Percentiles rank a stretch among this genome's conserved stretches.
Conservation (phyloP, 2,329 filamentous ascomycete species). For the Epichloe amarillans region DNA sequence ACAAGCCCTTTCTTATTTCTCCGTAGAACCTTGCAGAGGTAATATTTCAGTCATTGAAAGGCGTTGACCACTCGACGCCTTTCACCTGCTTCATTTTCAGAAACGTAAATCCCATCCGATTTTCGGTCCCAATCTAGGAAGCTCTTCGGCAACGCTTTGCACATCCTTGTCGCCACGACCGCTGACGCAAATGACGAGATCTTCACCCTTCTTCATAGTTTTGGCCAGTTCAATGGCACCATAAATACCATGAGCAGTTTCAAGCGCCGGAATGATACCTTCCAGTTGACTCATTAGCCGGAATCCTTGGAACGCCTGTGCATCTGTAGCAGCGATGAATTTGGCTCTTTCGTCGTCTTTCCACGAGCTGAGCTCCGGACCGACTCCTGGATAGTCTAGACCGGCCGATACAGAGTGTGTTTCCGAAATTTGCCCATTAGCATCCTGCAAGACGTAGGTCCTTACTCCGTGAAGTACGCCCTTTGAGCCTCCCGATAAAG, state of each 20-base stretch:
- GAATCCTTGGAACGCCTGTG: slow-evolving; percentile 81
- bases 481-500: slow-evolving; percentile 72
- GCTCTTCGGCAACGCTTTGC: slow-evolving; percentile 89
- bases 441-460: slow-evolving; percentile 88
- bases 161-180: slow-evolving; percentile 97
- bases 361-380: slow-evolving; percentile 83
- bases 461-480: slow-evolving; percentile 92
- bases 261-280: slow-evolving; percentile 92
- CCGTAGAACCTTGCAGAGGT: slow-evolving; percentile 1
- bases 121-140: slow-evolving; percentile 75
- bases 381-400: slow-evolving; percentile 93
- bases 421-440: slow-evolving; percentile 83
- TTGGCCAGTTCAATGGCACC: slow-evolving; percentile 84
- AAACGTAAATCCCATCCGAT: slow-evolving; percentile 66
- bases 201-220: slow-evolving; percentile 76
- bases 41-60: neutral
- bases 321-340: slow-evolving; percentile 85
- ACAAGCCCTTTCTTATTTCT: neutral
- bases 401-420: slow-evolving; percentile 96
- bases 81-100: slow-evolving; percentile 18
- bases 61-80: neutral
- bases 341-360: slow-evolving; percentile 79
- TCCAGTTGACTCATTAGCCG: slow-evolving; percentile 72
- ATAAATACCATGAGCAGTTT: slow-evolving; percentile 85
- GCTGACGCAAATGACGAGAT: slow-evolving; percentile 86